Base-by-base conservation (phyloP, 768 basidiomycete genomes). In the Mycena belliarum region DNA sequence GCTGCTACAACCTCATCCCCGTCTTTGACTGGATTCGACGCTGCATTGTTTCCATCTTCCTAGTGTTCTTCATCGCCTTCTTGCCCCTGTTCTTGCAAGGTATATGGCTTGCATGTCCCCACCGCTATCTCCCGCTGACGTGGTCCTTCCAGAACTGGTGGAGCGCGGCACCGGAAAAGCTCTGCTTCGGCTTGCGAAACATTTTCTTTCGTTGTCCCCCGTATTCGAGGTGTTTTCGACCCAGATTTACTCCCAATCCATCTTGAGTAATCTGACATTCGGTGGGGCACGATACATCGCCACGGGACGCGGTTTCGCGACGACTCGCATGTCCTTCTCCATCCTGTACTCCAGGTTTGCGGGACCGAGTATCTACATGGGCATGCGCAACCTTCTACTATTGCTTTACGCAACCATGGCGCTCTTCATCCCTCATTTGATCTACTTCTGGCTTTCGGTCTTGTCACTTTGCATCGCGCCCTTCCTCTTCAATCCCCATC, bases 401-500 rank as follows among this genome's bases (percentile, higher is more conserved):
- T 79, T 99, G 65, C 86, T 97, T 52, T 99, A 96, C 70, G 86
- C 88, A 65, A 93, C 95, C 43, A 80, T 98, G 78, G 77, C 93
- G 23, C 83, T 99, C 65, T 98, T 93, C 90, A 91, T 93, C 55
- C 92, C 93, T 6, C 89, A 93, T 74, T 79, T 98, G 65, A 93
- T 96, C 75, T 99, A 98, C 82, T 99, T 98, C 86, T 98, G 96
- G 96, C 83, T 93, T 71, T 96, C 97, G 16, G 93, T 98, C 55
- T 73, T 95, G 57, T 95, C 95, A 11, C 85, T 99, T 20, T 96
- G 93, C 74, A 83, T 98, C 65, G 94, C 97, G 33, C 97, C 97
- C 0, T 99, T 98, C 86, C 62, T 99, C 59, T 99, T 99, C 85
- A 99, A 99, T 76, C 97, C 97, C n/a, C 96, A 99, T 74, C 97